Conservation (phyloP, 2,329 filamentous ascomycete genomes). For the Penicillium concentricum region DNA sequence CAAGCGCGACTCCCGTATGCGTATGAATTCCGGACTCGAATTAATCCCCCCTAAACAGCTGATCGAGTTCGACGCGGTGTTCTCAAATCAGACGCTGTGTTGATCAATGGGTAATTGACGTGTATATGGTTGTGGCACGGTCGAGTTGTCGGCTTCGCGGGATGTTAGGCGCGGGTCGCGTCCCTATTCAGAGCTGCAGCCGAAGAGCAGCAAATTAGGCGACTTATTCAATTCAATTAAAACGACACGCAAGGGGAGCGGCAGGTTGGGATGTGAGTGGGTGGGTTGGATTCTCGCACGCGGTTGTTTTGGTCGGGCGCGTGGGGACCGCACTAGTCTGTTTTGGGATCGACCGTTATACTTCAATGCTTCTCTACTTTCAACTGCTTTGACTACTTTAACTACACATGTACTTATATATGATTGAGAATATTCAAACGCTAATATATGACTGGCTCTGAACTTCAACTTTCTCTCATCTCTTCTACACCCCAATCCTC, state of each 20-base stretch:
- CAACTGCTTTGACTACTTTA: neutral
- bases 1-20: neutral
- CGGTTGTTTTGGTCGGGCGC: constrained; percentile 44
- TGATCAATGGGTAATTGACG: neutral
- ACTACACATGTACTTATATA: neutral
- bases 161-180: constrained; percentile 12
- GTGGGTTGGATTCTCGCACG: constrained; percentile 32
- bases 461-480: neutral
- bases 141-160: constrained; percentile 4
- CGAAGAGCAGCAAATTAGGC: neutral
- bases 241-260: constrained; percentile 22
- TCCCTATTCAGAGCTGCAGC: neutral
- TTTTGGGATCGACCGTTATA: constrained; percentile 27
- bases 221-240: constrained; percentile 2
- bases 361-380: constrained; percentile 5
- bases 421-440: neutral
- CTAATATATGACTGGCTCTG: neutral
- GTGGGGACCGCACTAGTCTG: constrained; percentile 36
- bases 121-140: constrained; percentile 4
- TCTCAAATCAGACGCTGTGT: neutral
- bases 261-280: constrained; percentile 5
- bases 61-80: neutral
- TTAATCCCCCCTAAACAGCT: neutral
- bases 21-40: neutral
- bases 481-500: constrained; percentile 5